Conservation (phyloP, 1,284 basidiomycete genomes). For the Blastosporella zonata region DNA sequence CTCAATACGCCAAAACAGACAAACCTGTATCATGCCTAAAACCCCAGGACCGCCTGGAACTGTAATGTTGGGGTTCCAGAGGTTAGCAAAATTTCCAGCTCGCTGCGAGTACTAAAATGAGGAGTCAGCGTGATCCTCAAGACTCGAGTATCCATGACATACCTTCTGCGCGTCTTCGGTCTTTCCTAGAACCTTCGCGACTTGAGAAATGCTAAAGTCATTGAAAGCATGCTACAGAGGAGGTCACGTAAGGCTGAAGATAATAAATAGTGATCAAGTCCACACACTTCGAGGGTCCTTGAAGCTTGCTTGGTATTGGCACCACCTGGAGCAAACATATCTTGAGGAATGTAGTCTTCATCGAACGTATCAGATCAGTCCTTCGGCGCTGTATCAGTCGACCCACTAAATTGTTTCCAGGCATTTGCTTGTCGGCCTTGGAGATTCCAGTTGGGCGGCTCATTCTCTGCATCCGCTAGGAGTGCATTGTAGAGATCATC, state of each 20-base stretch:
- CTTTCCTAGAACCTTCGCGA: constrained; percentile 38
- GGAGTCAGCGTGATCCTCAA: not conserved
- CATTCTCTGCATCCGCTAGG: constrained; percentile 53
- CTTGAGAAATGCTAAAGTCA: constrained; percentile 49
- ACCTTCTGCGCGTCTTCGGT: constrained; percentile 33
- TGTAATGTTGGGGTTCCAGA: constrained; percentile 46
- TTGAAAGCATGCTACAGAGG: constrained; percentile 40
- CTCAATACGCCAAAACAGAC: constrained; percentile 7
- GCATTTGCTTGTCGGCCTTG: constrained; percentile 58
- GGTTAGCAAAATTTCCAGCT: constrained; percentile 54
- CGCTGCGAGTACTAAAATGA: constrained; percentile 46
- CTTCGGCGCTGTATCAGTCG: not conserved
- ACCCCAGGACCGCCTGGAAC: constrained; percentile 46
- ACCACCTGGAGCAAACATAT: constrained; percentile 45
- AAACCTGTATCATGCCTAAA: constrained; percentile 54
- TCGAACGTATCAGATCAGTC: constrained; percentile 12
- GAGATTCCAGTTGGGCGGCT: constrained; percentile 60
- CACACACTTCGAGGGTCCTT: constrained; percentile 40
- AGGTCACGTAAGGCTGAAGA: not conserved
- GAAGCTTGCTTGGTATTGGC: constrained; percentile 44
- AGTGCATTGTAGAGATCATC: constrained; percentile 48
- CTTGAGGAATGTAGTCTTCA: constrained; percentile 44
- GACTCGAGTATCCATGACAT: not conserved
- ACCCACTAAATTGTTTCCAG: constrained; percentile 52
- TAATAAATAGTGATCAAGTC: not conserved